Evolutionary conservation across 2,329 filamentous ascomycete species (phyloP), one percentile per base, ranked within the genome.

Genomic region (Biscogniauxia mediterranea): DNA sequence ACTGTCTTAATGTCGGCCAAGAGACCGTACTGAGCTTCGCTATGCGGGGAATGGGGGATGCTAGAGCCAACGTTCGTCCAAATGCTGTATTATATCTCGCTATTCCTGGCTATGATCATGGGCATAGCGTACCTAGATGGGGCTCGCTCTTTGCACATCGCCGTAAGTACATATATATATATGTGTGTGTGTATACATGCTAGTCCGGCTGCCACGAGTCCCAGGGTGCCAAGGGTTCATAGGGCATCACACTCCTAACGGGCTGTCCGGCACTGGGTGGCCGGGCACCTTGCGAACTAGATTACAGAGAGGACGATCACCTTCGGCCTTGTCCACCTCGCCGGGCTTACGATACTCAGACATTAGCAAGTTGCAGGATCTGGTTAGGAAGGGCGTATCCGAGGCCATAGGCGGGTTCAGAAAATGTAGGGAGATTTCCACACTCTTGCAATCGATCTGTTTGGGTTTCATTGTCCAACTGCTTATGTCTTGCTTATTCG

Each of bases 1-100:
- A n/a, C 38, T 5, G 15, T n/a, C 38, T n/a, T 46, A 46, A 9
- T 55, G 25, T 55, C 54, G 54, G 54, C 54, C 32, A 42, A 26
- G 32, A 32, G 23, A 54, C 23, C 52, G 20, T 20, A 19, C 17
- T 55, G 54, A 38, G 54, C 32, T 55, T n/a, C 38, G 54, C 54
- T 15, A 55, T 55, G 54, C 54, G 54, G 54, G 54, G 54, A 55
- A 55, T n/a, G 54, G 54, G 54, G 54, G 38, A 55, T 32, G 54
- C 54, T 55, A 20, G 54, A 55, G 17, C 25, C 23, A 38, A 28
- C 20, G 38, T 46, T 46, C 38, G 38, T 46, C 38, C 38, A 46
- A 46, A 46, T n/a, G 38, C 38, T 46, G 38, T 46, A 46, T 11
- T 46, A 32, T 55, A 42, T 26, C 54, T 42, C 32, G 13, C 21